Percentiles rank a stretch among this genome's conserved stretches.
Evolutionary conservation across 768 basidiomycete species (phyloP).

Genomic region (Lactarius trivialis): DNA sequence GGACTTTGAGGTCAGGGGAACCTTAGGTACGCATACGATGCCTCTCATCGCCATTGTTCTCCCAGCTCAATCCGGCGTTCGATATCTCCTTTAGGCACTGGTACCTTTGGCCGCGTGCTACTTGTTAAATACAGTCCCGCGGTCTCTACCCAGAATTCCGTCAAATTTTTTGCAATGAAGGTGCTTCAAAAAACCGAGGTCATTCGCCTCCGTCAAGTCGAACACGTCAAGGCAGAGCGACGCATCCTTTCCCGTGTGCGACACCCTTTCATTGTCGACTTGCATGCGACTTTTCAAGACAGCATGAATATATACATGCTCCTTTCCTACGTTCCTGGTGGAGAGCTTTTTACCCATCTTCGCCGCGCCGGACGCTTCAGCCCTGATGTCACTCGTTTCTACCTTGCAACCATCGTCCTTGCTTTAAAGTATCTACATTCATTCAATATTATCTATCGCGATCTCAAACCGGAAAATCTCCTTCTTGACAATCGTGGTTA

Average conservation of each 20-base stretch:
- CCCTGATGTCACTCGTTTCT: conserved; percentile 96
- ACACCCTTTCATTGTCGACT: conserved; percentile 95
- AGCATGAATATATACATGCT: conserved; percentile 97
- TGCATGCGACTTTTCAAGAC: conserved; percentile 94
- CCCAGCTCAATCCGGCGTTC: not conserved
- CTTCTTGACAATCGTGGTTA: conserved; percentile 91
- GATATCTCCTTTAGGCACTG: conserved; percentile 57
- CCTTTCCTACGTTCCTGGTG: conserved; percentile 92
- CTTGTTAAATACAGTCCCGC: conserved; percentile 68
- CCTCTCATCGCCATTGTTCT: not conserved
- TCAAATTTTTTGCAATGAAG: conserved; percentile 79
- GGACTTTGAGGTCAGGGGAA: conserved; percentile 77
- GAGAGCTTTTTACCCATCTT: conserved; percentile 95
- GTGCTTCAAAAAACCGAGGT: conserved; percentile 82
- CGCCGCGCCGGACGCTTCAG: conserved; percentile 92
- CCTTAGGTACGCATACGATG: conserved; percentile 47
- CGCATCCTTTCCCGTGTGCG: conserved; percentile 86
- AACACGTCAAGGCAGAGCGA: conserved; percentile 96
- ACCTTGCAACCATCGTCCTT: conserved; percentile 91
- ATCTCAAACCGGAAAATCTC: conserved; percentile 98
- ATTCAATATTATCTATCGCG: conserved; percentile 97
- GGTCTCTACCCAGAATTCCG: conserved; percentile 41
- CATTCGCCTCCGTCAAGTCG: conserved; percentile 87
- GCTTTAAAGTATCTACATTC: conserved; percentile 93
- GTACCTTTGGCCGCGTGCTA: conserved; percentile 91